These are phyloP conservation scores for Stephania yunnanensis DNA, from an alignment of 164 flowering plant species.

Conservation along the genomic window DNA sequence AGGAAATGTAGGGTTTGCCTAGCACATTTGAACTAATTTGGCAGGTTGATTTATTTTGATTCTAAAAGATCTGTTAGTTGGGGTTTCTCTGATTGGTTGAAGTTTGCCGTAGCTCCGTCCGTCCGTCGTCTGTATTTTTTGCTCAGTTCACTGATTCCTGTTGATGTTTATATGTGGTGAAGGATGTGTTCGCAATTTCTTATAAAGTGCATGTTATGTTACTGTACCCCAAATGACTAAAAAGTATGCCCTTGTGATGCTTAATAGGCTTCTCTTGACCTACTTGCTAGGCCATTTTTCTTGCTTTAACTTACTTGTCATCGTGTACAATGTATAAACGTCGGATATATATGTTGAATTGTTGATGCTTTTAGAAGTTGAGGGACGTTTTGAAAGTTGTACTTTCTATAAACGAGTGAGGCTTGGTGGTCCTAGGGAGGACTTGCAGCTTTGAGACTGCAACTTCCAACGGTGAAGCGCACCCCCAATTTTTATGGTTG, in stretches of 20 bases:
- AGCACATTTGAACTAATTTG: conserved; percentile 22
- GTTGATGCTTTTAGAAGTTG: no score
- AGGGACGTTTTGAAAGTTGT: no score
- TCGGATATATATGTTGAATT: no score
- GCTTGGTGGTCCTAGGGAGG: no score
- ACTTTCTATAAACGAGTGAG: no score
- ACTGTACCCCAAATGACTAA: background rate
- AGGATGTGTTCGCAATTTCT: conserved; percentile 14
- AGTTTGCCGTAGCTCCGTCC: conserved; percentile 21
- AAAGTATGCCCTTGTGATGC: background rate
- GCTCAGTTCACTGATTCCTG: conserved; percentile 13
- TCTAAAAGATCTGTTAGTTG: conserved; percentile 20
- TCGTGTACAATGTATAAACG: background rate
- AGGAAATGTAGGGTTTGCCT: conserved; percentile 5
- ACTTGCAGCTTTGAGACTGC: no score
- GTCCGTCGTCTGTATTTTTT: conserved; percentile 12
- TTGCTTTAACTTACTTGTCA: background rate
- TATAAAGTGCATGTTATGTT: conserved; percentile 1
- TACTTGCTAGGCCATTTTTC: background rate
- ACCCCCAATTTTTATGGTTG: no score
- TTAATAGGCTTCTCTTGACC: background rate
- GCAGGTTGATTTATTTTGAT: conserved; percentile 14
- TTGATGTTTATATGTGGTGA: conserved; percentile 23
- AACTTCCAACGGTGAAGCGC: no score
- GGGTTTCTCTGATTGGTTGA: conserved; percentile 23